Percentiles rank a stretch among this genome's conserved stretches.
Conservation (phyloP, 176 grass and related monocot genomes). For the Phoenix dactylifera region DNA sequence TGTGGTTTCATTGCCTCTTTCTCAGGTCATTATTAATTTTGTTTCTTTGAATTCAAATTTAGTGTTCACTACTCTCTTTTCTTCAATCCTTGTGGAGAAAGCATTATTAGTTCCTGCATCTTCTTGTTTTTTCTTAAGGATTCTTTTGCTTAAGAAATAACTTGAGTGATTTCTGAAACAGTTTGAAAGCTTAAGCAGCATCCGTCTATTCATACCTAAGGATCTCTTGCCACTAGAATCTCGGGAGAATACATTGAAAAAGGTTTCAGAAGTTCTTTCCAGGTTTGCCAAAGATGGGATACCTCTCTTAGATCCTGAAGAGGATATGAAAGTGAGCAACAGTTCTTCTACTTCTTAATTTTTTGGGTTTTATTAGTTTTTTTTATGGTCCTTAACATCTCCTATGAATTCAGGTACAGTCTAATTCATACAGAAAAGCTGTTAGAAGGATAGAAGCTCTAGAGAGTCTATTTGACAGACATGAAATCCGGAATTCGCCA, state of each 20-base stretch:
- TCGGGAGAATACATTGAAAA: conserved; percentile 78
- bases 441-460: conserved; percentile 83
- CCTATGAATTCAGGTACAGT: conserved; percentile 46
- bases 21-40: conserved; percentile 43
- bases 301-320: conserved; percentile 89
- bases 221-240: conserved; percentile 79
- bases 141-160: conserved; percentile 15
- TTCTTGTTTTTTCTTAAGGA: conserved; percentile 1
- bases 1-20: conserved; percentile 80
- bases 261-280: conserved; percentile 62
- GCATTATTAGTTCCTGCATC: too few species aligned
- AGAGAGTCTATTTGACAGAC: conserved; percentile 81
- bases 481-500: conserved; percentile 55
- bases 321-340: conserved; percentile 92
- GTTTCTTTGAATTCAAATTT: not conserved
- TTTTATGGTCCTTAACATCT: conserved; percentile 4
- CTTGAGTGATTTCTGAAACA: conserved; percentile 23
- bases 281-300: conserved; percentile 90
- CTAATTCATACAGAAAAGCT: conserved; percentile 60
- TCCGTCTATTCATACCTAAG: conserved; percentile 79
- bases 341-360: not conserved
- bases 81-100: too few species aligned
- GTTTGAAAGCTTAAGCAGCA: conserved; percentile 74
- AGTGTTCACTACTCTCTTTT: too few species aligned
- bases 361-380: not conserved